Evolutionary conservation across 352 stramenopile genomes (phyloP).

Genomic region (Globisporangium lucens): DNA sequence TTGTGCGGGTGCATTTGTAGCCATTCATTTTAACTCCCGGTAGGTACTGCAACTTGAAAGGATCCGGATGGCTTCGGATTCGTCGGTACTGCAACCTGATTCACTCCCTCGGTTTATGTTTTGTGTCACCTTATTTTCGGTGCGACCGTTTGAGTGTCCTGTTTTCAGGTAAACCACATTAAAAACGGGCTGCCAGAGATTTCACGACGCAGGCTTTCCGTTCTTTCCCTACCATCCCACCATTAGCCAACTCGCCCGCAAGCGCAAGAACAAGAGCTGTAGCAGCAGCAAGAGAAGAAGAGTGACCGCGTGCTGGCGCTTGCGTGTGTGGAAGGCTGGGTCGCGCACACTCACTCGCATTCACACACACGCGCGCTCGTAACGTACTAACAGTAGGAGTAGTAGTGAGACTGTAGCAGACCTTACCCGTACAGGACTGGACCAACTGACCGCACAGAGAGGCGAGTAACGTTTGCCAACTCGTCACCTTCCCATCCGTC

Average conservation of each 20-base stretch:
- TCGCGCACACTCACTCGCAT: neutral
- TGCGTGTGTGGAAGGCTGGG: neutral
- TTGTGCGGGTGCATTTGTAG: neutral
- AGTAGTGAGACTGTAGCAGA: neutral
- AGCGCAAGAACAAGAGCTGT: neutral
- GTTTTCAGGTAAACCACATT: neutral
- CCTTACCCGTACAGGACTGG: neutral
- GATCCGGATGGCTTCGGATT: neutral
- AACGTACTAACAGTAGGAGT: neutral
- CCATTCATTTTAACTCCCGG: constrained; percentile 3
- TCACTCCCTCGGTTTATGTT: neutral
- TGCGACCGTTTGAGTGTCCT: neutral
- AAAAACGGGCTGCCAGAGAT: neutral
- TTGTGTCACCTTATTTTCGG: neutral
- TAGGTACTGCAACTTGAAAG: neutral
- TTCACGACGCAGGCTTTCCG: neutral
- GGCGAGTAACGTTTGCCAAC: neutral
- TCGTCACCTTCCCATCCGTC: neutral
- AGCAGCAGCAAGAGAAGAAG: neutral
- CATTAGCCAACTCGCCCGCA: constrained; percentile 5
- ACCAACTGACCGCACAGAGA: neutral
- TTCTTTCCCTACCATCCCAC: neutral
- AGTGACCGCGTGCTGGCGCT: neutral
- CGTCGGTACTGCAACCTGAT: neutral
- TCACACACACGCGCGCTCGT: too few relatives aligned